Conservation (phyloP, 192 early-diverging fungal species). For the Geranomyces michiganensis region DNA sequence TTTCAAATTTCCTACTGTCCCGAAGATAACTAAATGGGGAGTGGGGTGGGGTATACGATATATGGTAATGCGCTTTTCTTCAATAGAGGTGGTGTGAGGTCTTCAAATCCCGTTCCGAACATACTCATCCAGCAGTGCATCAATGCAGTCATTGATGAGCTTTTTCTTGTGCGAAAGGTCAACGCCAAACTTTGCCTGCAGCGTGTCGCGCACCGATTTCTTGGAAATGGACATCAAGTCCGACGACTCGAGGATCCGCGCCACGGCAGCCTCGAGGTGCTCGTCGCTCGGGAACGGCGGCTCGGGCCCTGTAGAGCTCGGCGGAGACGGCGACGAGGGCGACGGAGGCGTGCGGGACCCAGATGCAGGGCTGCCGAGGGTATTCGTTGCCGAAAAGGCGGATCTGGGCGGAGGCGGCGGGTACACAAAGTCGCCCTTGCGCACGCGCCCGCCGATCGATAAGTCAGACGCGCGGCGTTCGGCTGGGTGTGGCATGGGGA, state of each 20-base stretch:
- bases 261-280: slow-evolving; percentile 67
- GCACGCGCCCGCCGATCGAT: slow-evolving; percentile 24
- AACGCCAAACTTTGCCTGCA: slow-evolving; percentile 71
- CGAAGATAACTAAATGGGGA: too few relatives aligned
- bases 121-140: slow-evolving; percentile 34
- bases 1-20: too few relatives aligned
- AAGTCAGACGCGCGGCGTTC: slow-evolving; percentile 30
- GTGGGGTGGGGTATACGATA: too few relatives aligned
- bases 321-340: not conserved
- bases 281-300: slow-evolving; percentile 58
- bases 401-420: not conserved
- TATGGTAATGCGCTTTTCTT: too few relatives aligned
- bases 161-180: slow-evolving; percentile 76
- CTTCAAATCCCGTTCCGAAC: slow-evolving; percentile 8
- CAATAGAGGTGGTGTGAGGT: too few relatives aligned
- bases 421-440: slow-evolving; percentile 1
- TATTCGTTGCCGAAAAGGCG: slow-evolving; percentile 34
- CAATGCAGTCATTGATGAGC: slow-evolving; percentile 79
- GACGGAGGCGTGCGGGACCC: not conserved
- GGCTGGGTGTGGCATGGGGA: slow-evolving; percentile 37
- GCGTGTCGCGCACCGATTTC: slow-evolving; percentile 77
- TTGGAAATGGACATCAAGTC: slow-evolving; percentile 92
- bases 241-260: slow-evolving; percentile 74
- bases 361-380: not conserved
- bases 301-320: not conserved